Evolutionary conservation across 495 filamentous ascomycete species (phyloP), one percentile per base, ranked within the genome.

Genomic region (Hyphodiscus hymeniophilus): DNA sequence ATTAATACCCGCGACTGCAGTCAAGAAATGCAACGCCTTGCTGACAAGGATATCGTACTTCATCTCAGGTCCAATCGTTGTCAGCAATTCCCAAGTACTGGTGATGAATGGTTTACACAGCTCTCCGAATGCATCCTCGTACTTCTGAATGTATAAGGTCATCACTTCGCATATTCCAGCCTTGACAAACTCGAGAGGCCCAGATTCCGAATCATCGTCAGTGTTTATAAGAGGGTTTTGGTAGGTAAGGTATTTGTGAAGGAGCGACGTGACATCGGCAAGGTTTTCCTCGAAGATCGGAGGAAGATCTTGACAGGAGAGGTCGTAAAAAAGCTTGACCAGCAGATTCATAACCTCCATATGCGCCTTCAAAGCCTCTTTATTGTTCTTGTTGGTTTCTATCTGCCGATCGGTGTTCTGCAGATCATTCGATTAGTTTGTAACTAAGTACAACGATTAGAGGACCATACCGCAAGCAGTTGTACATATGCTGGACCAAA

Each of bases 21-120:
- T 97, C 61, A 99, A 68, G 66, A 97, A 99, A 47, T 95, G 83
- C 41, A 99, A 70, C 0, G 89, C 89, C 61, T 85, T 87, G 74
- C 92, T 95, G 45, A 94, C 88, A n/a, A 99, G 72, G 49, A 87
- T 86, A 60, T 99, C 94, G 60, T 91, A 92, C 63, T 95, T 94
- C 38, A 85, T 89, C 64, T 95, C 80, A 11, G 83, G 76, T 0
- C 91, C 89, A 48, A 89, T 79, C 3, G 78, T 81, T 15, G 90
- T 95, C 52, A 99, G 72, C 52, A 99, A 73, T 53, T 77, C 82
- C 94, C 94, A 99, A 7, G 88, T 88, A 50, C 79, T 91, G 31
- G 77, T 79, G 40, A 95, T 82, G 66, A 97, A 97, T 30, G 83
- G 79, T 20, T 77, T 76, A 33, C 94, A 76, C 54, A 87, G 79